Conservation (phyloP, 768 basidiomycete species). For the Rhodosporidiobolus sp. region DNA sequence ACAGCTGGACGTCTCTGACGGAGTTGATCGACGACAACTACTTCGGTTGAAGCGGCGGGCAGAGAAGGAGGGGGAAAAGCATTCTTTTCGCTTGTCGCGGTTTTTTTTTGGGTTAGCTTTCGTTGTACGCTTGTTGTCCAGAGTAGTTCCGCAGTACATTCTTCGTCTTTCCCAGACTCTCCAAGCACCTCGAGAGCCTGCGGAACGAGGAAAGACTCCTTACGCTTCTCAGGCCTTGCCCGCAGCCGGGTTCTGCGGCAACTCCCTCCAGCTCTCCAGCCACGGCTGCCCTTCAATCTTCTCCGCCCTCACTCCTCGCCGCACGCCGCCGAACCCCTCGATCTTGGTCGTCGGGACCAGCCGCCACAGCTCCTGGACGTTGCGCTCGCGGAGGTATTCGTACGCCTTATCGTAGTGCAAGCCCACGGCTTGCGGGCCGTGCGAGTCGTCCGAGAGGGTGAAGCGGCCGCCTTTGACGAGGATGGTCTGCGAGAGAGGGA, state of each 20-base stretch:
- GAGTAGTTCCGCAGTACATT: background rate
- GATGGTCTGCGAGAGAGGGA: slow-evolving; percentile 59
- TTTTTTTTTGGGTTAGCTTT: background rate
- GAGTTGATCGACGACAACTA: background rate
- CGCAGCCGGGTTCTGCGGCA: background rate
- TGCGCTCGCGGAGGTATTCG: slow-evolving; percentile 63
- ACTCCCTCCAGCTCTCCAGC: slow-evolving; percentile 2
- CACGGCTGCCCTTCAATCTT: slow-evolving; percentile 19
- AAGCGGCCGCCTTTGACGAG: slow-evolving; percentile 66
- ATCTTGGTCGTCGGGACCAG: slow-evolving; percentile 38
- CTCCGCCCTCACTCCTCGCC: background rate
- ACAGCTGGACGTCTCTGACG: slow-evolving; percentile 4
- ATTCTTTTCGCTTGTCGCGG: background rate
- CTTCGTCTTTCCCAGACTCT: background rate
- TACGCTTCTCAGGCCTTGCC: background rate
- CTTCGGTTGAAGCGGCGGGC: background rate
- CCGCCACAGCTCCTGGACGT: slow-evolving; percentile 56
- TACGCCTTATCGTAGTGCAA: slow-evolving; percentile 70
- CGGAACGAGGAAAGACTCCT: no score
- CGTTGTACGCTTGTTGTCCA: background rate
- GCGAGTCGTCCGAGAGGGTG: slow-evolving; percentile 91
- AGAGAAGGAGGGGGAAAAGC: no score
- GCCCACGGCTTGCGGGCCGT: slow-evolving; percentile 82
- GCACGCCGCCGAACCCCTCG: background rate
- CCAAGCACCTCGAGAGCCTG: no score